Base-by-base conservation (phyloP, 768 basidiomycete species). In the Sistotremastrum suecicum region DNA sequence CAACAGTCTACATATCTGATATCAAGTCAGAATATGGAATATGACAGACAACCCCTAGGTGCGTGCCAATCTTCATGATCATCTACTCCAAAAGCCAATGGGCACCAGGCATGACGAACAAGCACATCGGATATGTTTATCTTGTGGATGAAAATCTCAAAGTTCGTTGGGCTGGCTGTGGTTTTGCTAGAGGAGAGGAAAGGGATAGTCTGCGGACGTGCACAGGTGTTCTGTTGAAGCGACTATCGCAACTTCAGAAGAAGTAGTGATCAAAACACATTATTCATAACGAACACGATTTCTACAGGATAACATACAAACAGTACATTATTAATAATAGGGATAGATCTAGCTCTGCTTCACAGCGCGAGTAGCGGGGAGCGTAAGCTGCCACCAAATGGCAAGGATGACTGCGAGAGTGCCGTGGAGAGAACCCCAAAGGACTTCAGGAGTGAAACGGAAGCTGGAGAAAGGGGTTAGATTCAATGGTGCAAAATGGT, bases 121-220 rank as follows among this genome's bases (percentile, higher is more conserved):
- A 79, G 58, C 80, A 84, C 55, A 74, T 97, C 32, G 94, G 92
- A 12, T 95, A 94, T 57, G 80, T 92, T 9, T 98, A 83, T 56
- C 69, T 98, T 8, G 76, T 97, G 30, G 94, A 98, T 57, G 75
- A 80, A 60, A 76, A 86, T 48, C 59, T 79, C 49, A 85, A 78
- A 60, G 74, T 98, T 41, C 74, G 94, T 12, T 98, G 94, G 94
- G 92, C 83, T 1, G 94, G 78, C 7, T 85, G 89, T 52, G 89
- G 83, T 5, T 84, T 87, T 54, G 86, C 91, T 0, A 82, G 74
- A 48, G 56, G 60, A 3, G 78, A 86, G 49, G 92, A 97, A 60
- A 66, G 72, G 3, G 65, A 74, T 46, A 72, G 78, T 8, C 63
- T 95, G 45, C 69, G 80, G 59, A 76, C 64, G 37, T 88, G 86